Conservation (phyloP, 139 green algal genomes). For the Tetradesmus lagerheimii region DNA sequence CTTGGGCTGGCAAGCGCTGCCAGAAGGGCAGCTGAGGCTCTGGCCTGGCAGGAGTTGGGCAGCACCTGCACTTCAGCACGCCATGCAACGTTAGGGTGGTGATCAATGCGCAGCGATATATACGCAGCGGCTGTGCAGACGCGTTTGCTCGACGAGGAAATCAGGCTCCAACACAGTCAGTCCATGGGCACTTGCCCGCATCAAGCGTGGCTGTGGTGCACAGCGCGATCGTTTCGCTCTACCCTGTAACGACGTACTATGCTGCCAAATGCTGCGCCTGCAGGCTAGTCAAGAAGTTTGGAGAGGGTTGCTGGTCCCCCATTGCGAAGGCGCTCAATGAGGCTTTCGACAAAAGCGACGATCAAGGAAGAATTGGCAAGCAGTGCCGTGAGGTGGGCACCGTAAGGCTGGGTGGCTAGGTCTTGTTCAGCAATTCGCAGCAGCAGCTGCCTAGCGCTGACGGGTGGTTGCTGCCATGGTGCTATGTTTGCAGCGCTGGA, state of each 20-base stretch:
- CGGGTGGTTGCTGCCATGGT: neutral
- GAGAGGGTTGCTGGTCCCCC: conserved; percentile 68
- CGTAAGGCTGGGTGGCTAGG: neutral
- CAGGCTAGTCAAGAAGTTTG: conserved; percentile 74
- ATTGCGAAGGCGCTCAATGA: conserved; percentile 66
- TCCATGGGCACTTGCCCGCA: neutral
- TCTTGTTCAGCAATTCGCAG: neutral
- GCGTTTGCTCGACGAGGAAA: neutral
- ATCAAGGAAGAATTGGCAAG: conserved; percentile 79
- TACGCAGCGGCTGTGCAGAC: neutral
- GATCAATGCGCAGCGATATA: neutral
- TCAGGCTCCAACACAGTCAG: neutral
- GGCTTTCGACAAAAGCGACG: conserved; percentile 51
- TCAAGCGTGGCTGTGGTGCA: neutral
- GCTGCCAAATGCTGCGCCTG: neutral
- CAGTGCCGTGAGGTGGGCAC: conserved; percentile 75
- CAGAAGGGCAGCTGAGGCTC: neutral
- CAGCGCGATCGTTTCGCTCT: neutral
- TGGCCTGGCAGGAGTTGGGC: neutral
- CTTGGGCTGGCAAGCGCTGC: neutral
- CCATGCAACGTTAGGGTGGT: neutral
- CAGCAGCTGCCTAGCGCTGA: neutral
- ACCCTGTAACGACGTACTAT: neutral
- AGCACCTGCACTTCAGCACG: neutral
- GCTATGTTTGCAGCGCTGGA: conserved; percentile 65